Evolutionary conservation across 331 rosid species (phyloP).

Genomic region (Pyracantha coccinea): DNA sequence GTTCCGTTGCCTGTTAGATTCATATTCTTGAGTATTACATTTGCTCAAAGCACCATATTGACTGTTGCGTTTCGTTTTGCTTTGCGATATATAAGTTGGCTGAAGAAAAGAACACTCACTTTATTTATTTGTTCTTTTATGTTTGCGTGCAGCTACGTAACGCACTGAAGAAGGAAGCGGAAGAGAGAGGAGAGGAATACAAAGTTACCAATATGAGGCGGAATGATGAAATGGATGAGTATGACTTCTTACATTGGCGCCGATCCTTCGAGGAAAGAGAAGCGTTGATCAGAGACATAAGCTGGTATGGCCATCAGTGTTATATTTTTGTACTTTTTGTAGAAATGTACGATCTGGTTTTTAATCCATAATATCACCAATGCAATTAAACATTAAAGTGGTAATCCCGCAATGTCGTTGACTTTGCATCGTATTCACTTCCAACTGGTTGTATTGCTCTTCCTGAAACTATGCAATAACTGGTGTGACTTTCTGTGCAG

Average conservation of each 20-base stretch:
- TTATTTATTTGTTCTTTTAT: not conserved
- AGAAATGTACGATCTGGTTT: not conserved
- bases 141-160: constrained; percentile 23
- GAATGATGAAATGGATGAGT: constrained; percentile 82
- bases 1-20: constrained; percentile 4
- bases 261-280: constrained; percentile 93
- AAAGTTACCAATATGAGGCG: constrained; percentile 39
- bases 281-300: constrained; percentile 83
- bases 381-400: too few relatives aligned
- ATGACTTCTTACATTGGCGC: constrained; percentile 86
- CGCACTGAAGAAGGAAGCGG: constrained; percentile 29
- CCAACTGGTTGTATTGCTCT: not conserved
- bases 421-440: not conserved
- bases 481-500: constrained; percentile 19
- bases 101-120: not conserved
- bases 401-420: not conserved
- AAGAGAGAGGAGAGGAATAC: constrained; percentile 48
- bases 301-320: constrained; percentile 42
- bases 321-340: not conserved
- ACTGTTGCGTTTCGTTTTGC: too few relatives aligned
- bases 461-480: too few relatives aligned
- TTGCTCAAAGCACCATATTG: not conserved
- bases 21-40: not conserved
- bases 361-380: too few relatives aligned
- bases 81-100: not conserved